Evolutionary conservation across 2,329 filamentous ascomycete species (phyloP), one percentile per base, ranked within the genome.

Genomic region (Fusarium penzigii): DNA sequence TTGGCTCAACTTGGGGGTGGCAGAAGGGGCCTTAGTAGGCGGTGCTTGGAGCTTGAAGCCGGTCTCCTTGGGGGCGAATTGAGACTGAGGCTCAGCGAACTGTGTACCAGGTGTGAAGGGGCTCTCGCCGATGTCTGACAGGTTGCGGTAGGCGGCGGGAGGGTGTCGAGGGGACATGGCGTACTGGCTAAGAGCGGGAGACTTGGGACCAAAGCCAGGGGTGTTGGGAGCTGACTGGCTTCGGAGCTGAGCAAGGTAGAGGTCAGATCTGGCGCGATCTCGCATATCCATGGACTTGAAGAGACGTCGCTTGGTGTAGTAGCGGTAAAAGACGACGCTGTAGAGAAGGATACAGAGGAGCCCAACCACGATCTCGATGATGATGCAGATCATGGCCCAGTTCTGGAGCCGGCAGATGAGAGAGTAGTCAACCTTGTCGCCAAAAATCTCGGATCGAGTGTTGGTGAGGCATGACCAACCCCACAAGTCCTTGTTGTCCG

Each of bases 401-500:
- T 96, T 94, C 55, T 97, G 76, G 66, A 99, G 84, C 65, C 93
- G 88, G 78, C 94, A 99, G 61, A 97, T 82, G 46, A 99, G 87
- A 25, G 85, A 85, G 74, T 97, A 99, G 74, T 94, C 81, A 63
- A 99, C 83, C 65, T 94, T 86, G 51, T 92, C 79, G 56, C 84
- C 70, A 71, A 93, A 97, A 48, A 96, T 76, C 46, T 91, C 75
- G 49, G 86, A 78, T 55, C 93, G 86, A 59, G 87, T 85, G 72
- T 97, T 97, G 66, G 96, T 83, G 51, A 92, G 88, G 72, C 94
- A 99, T n/a, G 91, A 85, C 94, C 94, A 99, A 53, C 93, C 92
- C 94, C 94, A 99, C 73, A 99, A 84, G 72, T 99, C 94, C 72
- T 96, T 85, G 67, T 89, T 89, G 59, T 84, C 76, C 67, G 68